Evolutionary conservation across 1,139 yeast genomes (phyloP), one percentile per base, ranked within the genome.

Genomic region (Kodamaea alishanica): DNA sequence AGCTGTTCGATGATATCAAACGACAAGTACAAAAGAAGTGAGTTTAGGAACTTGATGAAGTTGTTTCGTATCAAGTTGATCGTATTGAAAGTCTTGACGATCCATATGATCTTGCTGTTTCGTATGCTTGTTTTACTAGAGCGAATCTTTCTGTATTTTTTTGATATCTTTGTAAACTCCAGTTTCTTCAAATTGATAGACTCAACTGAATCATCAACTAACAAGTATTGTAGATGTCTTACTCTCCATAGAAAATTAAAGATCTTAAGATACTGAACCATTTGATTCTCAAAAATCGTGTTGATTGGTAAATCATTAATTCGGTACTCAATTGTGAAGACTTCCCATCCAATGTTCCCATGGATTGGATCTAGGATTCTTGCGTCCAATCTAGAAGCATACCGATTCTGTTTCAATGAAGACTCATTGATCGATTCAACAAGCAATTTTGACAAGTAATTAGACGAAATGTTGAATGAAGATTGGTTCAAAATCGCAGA

Each of bases 191-290:
- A 56, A n/a, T 58, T 51, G 37, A 63, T 64, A 38, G 67, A 48
- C 47, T 61, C 63, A 23, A 61, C 45, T 32, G 61, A 65, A 48
- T 66, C 73, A 8, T 69, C 55, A 42, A 73, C 69, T 44, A 84
- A 65, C 40, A 78, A 63, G 51, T 62, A 70, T 26, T 75, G 74
- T 25, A 83, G 74, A 45, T 87, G 81, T 46, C 81, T 77, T 32
- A 90, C 63, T 46, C 83, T 77, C 90, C 97, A 87, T 29, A 92
- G 60, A 53, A 89, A 87, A 54, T 89, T 87, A 64, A 92, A 92
- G 50, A 90, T 77, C 50, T 86, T 77, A 39, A 88, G 67, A 55
- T 92, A 92, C 47, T 83, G 88, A 4, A 77, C 58, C 34, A 63
- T 62, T 11, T 58, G 55, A 9, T 60, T 53, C 24, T 69, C 66